phyloP scores from a whole-genome alignment of 2,329 filamentous ascomycete species.

The Alternaria gaisen region DNA sequence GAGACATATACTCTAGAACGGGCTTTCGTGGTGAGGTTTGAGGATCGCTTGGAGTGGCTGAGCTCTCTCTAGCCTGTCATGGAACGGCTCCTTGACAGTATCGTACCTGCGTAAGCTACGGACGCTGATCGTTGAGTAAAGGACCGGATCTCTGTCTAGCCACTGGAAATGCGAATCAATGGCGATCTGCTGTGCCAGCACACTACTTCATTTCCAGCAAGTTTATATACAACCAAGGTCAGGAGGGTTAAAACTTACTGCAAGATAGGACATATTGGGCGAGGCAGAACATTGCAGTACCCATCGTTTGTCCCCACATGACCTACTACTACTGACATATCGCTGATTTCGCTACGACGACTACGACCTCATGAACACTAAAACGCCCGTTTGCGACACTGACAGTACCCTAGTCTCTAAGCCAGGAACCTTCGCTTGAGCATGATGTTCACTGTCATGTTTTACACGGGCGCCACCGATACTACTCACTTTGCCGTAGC shows the following conservation, averaged over 20 bases:
- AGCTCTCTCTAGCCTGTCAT: conserved; percentile 1
- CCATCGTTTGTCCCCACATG: neutral
- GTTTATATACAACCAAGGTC: neutral
- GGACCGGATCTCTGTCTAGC: neutral
- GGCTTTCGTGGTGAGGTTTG: neutral
- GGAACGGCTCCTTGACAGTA: neutral
- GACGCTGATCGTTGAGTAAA: neutral
- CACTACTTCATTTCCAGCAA: neutral
- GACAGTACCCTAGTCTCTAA: neutral
- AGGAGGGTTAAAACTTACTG: neutral
- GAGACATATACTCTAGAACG: neutral
- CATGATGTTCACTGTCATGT: neutral
- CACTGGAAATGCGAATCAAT: conserved; percentile 2
- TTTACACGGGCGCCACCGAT: conserved; percentile 15
- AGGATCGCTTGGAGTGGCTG: neutral
- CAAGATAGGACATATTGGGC: conserved; percentile 4
- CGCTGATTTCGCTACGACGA: neutral
- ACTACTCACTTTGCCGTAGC: neutral
- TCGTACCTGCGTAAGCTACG: conserved; percentile 16
- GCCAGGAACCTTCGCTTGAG: neutral
- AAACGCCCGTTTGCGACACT: conserved; percentile 1
- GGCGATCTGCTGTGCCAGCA: neutral
- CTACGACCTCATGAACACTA: neutral
- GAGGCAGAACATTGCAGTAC: neutral
- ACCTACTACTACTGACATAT: neutral